Percentiles rank a stretch among this genome's conserved stretches.
These are phyloP conservation scores for Yamadazyma sp. DNA, from an alignment of 1,139 yeast species.

Conservation along the genomic window DNA sequence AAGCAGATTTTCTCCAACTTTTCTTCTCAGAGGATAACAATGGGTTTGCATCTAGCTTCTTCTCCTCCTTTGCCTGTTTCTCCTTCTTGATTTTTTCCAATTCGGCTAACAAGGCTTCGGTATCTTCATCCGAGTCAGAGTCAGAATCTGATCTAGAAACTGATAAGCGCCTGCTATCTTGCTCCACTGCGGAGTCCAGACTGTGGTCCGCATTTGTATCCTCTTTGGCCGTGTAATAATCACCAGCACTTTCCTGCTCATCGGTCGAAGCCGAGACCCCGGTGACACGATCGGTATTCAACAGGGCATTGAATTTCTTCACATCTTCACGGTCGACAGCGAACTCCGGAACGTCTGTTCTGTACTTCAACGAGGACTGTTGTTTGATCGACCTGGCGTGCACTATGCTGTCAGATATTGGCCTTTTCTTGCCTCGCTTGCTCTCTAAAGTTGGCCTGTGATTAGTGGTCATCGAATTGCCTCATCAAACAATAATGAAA, in stretches of 20 bases:
- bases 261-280: not conserved
- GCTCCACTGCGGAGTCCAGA: not conserved
- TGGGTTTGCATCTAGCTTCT: constrained; percentile 40
- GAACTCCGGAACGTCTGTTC: constrained; percentile 35
- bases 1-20: constrained; percentile 59
- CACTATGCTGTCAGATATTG: constrained; percentile 44
- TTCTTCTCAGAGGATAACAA: constrained; percentile 26
- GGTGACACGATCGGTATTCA: constrained; percentile 4
- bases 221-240: too few relatives aligned
- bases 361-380: constrained; percentile 64
- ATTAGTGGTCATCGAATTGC: constrained; percentile 82
- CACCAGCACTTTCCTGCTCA: too few relatives aligned
- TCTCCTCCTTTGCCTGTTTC: constrained; percentile 23
- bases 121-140: constrained; percentile 11
- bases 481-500: not conserved
- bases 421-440: constrained; percentile 65
- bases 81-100: constrained; percentile 50
- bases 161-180: not conserved
- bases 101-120: constrained; percentile 34
- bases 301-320: constrained; percentile 20
- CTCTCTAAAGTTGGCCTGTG: constrained; percentile 90
- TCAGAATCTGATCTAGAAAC: constrained; percentile 7
- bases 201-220: too few relatives aligned
- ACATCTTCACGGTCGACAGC: constrained; percentile 23
- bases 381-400: constrained; percentile 75